Evolutionary conservation across 176 grass and related monocot genomes (phyloP).

Genomic region (Microstegium vimineum): DNA sequence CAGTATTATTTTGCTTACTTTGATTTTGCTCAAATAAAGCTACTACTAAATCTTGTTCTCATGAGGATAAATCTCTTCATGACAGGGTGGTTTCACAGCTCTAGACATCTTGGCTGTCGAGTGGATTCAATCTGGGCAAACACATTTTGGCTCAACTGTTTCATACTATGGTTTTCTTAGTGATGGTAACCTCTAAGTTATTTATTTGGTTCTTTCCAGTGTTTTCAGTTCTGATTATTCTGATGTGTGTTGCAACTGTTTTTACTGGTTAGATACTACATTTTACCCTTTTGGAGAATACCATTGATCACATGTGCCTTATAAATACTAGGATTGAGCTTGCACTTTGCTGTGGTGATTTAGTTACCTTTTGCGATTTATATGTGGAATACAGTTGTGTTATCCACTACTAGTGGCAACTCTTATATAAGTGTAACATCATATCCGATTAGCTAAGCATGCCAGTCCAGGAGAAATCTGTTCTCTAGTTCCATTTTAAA

Average conservation of each 20-base stretch:
- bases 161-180: conserved; percentile 97
- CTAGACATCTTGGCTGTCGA: conserved; percentile 78
- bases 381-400: not conserved
- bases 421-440: not conserved
- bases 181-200: conserved; percentile 64
- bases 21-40: not conserved
- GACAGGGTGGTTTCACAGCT: conserved; percentile 75
- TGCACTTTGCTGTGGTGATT: not conserved
- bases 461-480: not conserved
- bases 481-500: not conserved
- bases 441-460: not conserved
- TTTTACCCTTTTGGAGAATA: not conserved
- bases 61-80: too few species aligned
- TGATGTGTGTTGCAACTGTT: not conserved
- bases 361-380: not conserved
- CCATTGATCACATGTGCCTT: not conserved
- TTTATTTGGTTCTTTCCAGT: conserved; percentile 2
- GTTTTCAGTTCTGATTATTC: not conserved
- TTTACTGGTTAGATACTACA: not conserved
- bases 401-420: not conserved
- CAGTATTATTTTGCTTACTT: conserved; percentile 4
- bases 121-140: conserved; percentile 80
- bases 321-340: not conserved
- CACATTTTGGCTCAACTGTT: conserved; percentile 93
- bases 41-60: conserved; percentile 17